Evolutionary conservation across 805 yeast species (phyloP), one percentile per base, ranked within the genome.

Genomic region (Ogataea haglerorum): DNA sequence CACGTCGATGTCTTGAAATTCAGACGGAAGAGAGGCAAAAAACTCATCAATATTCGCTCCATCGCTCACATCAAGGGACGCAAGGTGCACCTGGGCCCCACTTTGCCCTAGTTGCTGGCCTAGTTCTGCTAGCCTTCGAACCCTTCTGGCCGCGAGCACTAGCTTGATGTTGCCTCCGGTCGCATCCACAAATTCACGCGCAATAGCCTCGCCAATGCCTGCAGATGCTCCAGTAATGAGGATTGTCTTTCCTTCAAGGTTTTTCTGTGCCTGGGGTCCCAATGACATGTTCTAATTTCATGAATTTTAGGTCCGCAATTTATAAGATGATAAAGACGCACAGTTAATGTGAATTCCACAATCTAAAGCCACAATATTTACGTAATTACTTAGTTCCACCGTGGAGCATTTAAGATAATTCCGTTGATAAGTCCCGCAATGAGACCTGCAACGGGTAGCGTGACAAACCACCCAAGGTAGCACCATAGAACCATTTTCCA

Each of bases 401-500:
- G 63, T 43, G 89, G 88, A 36, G 90, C 83, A 49, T 82, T 74
- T 43, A 82, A 53, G 34, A 82, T 74, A 37, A 82, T 77, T 30
- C 75, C 88, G 49, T 74, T 78, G 28, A 82, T 45, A 15, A 80
- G 47, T 54, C 91, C 91, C 32, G 88, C 80, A 50, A 84, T 69
- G 24, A 83, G 51, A 45, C 89, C 90, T 10, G 90, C 88, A 53
- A 76, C 64, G 28, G 91, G 90, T 52, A 84, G 67, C 14, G 91
- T 84, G 35, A 83, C 54, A 30, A 83, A 44, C 90, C 91, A 83
- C 30, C 89, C 88, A 36, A 68, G 52, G 62, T 80, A 82, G 51
- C 83, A 76, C 83, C 84, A 83, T 10, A 67, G 57, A 19, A 83
- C 86, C 78, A 81, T 77, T 66, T 84, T 73, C 89, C 89, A 84